Conservation (phyloP, 306 rosid species). For the Dryas octopetala region DNA sequence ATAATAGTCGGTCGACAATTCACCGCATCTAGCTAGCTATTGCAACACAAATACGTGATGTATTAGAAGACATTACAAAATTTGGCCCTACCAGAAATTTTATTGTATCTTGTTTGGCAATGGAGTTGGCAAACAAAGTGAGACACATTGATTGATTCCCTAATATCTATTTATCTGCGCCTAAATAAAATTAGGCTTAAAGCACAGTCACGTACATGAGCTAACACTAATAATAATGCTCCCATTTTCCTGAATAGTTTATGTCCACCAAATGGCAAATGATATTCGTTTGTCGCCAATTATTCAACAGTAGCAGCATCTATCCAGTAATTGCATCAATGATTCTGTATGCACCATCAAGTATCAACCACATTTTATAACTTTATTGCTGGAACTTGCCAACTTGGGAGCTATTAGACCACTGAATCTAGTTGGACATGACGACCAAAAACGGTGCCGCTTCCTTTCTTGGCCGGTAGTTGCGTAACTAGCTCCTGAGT, state of each 20-base stretch:
- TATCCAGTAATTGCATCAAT: background rate
- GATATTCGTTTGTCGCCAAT: background rate
- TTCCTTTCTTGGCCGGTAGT: background rate
- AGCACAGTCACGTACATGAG: background rate
- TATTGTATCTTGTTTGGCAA: background rate
- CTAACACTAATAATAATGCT: background rate
- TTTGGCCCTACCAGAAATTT: background rate
- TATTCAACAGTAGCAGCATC: background rate
- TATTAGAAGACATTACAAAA: background rate
- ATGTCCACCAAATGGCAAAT: background rate
- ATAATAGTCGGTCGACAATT: background rate
- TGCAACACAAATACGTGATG: background rate
- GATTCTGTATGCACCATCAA: background rate
- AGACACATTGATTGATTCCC: background rate
- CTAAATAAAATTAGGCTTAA: background rate
- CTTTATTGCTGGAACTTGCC: background rate
- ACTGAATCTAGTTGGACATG: background rate
- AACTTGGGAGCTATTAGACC: background rate
- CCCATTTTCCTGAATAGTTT: background rate
- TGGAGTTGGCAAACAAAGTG: background rate
- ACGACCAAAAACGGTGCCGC: background rate
- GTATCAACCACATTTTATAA: background rate
- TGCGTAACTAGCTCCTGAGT: no score
- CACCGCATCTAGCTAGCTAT: slow-evolving; percentile 2
- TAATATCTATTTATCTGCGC: background rate